Evolutionary conservation across 768 basidiomycete species (phyloP).

Genomic region (Lanmaoa rubissima): DNA sequence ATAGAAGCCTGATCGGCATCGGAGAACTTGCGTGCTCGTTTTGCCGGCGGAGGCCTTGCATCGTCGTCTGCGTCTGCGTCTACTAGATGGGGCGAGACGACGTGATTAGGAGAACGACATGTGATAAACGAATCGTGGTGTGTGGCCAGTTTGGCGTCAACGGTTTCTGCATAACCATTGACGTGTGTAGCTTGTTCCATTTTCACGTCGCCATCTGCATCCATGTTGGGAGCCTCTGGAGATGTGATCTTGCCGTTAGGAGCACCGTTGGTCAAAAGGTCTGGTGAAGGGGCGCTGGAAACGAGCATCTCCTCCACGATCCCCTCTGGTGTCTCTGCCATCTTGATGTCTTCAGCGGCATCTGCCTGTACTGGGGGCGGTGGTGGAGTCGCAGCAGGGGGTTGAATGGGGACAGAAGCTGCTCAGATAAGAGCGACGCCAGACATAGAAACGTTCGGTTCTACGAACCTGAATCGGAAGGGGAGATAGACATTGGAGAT

Average conservation of each 20-base stretch:
- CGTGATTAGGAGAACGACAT: constrained; percentile 35
- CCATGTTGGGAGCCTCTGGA: constrained; percentile 21
- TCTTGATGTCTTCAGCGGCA: constrained; percentile 53
- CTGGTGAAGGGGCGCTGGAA: constrained; percentile 15
- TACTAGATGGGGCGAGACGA: constrained; percentile 28
- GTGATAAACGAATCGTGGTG: constrained; percentile 35
- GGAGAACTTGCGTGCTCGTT: constrained; percentile 73
- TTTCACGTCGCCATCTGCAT: constrained; percentile 31
- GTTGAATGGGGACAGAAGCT: constrained; percentile 45
- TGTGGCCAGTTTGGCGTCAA: constrained; percentile 12
- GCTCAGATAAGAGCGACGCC: constrained; percentile 29
- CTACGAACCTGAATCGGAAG: constrained; percentile 52
- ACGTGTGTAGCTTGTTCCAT: constrained; percentile 27
- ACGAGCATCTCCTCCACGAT: constrained; percentile 15
- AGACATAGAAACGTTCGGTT: constrained; percentile 15
- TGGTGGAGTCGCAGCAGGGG: constrained; percentile 46
- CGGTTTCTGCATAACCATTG: constrained; percentile 24
- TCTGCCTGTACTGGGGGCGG: constrained; percentile 46
- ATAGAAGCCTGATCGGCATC: constrained; percentile 75
- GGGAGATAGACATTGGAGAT: constrained; percentile 42
- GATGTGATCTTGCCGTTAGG: constrained; percentile 34
- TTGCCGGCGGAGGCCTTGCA: constrained; percentile 73
- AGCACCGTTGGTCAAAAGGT: background rate
- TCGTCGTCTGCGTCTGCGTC: constrained; percentile 40
- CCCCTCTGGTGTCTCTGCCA: constrained; percentile 38